These are phyloP conservation scores for Ogataea haglerorum DNA, from an alignment of 805 yeast genomes.

Conservation along the genomic window DNA sequence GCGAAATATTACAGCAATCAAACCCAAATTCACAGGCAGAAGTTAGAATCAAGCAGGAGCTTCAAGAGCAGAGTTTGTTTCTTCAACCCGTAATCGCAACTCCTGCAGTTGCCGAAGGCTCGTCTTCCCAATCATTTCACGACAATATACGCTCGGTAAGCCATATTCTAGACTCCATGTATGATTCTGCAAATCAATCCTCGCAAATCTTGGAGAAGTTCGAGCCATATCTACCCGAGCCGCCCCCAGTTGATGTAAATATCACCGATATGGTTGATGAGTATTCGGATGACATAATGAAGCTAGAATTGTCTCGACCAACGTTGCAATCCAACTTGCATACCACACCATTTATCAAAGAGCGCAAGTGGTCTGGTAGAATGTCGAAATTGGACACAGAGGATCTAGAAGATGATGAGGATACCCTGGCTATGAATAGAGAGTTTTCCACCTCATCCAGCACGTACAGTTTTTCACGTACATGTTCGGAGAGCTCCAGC, in stretches of 20 bases:
- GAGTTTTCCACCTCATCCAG: not conserved
- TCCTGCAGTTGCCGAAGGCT: not conserved
- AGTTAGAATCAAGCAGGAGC: not conserved
- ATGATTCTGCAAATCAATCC: conserved; percentile 5
- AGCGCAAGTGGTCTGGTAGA: not conserved
- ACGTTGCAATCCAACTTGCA: conserved; percentile 2
- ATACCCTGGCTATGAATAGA: not conserved
- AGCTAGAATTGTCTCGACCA: conserved; percentile 28
- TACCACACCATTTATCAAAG: conserved; percentile 17
- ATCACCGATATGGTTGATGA: conserved; percentile 25
- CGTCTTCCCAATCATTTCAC: not conserved
- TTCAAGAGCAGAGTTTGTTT: not conserved
- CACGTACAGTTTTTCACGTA: not conserved
- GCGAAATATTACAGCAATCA: conserved; percentile 9
- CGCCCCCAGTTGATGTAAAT: not conserved
- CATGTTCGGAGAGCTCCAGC: conserved; percentile 17
- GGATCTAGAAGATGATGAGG: conserved; percentile 16
- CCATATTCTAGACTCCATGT: conserved; percentile 8
- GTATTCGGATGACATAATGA: conserved; percentile 38
- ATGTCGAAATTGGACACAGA: not conserved
- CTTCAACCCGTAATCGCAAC: not conserved
- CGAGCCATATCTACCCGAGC: not conserved
- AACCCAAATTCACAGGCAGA: not conserved
- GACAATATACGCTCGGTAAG: conserved; percentile 8
- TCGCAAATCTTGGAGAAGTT: conserved; percentile 9